Conservation (phyloP, 2,329 filamentous ascomycete species). For the Fusarium decemcellulare region DNA sequence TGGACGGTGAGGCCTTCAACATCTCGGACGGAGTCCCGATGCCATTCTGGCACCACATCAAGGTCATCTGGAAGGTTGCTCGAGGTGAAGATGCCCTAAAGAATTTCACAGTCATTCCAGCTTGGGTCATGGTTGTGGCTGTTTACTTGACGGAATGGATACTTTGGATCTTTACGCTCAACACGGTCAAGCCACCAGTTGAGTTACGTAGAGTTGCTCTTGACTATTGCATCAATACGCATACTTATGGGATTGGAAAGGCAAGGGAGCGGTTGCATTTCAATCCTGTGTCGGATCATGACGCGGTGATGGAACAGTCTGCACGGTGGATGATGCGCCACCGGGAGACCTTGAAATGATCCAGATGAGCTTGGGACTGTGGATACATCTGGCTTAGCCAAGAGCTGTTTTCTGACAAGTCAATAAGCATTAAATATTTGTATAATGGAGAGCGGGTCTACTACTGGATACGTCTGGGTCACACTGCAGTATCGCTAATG, state of each 20-base stretch:
- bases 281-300: conserved; percentile 25
- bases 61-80: conserved; percentile 42
- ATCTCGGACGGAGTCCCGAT: conserved; percentile 51
- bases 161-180: conserved; percentile 44
- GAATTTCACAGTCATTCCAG: conserved; percentile 38
- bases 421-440: no score
- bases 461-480: no score
- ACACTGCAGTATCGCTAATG: no score
- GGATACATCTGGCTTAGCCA: no score
- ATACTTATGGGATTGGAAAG: conserved; percentile 30
- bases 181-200: conserved; percentile 40
- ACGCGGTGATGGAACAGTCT: conserved; percentile 21
- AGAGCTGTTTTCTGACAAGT: no score
- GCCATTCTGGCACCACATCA: conserved; percentile 50
- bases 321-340: conserved; percentile 27
- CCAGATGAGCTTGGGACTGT: no score
- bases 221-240: conserved; percentile 36
- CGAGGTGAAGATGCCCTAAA: conserved; percentile 22
- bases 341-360: conserved; percentile 3
- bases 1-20: conserved; percentile 54
- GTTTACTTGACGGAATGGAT: conserved; percentile 38
- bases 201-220: conserved; percentile 40
- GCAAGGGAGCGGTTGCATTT: conserved; percentile 18
- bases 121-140: conserved; percentile 41
- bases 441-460: no score